These are phyloP conservation scores for Ceratocystis destructans DNA, from an alignment of 2,329 filamentous ascomycete genomes.

Conservation along the genomic window DNA sequence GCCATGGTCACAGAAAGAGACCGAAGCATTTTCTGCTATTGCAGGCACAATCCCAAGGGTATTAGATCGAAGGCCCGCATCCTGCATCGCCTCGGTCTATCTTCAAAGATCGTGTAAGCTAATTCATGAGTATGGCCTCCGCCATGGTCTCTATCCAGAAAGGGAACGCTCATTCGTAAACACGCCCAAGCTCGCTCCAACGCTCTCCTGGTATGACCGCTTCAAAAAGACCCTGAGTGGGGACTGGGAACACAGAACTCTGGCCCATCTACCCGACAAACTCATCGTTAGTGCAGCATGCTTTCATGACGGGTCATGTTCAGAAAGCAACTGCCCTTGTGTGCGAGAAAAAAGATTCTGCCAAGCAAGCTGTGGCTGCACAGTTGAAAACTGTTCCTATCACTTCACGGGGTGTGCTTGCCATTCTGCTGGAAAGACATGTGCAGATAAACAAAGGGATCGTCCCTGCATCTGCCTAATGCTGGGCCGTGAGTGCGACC, in stretches of 20 bases:
- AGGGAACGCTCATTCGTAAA: not conserved
- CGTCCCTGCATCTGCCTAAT: conserved; percentile 55
- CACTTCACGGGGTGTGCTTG: conserved; percentile 58
- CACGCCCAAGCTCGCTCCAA: conserved; percentile 25
- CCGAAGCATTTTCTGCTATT: conserved; percentile 1
- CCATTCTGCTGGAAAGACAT: conserved; percentile 44
- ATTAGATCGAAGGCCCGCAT: conserved; percentile 7
- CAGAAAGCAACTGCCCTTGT: conserved; percentile 47
- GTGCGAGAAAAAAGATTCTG: conserved; percentile 49
- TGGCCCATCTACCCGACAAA: conserved; percentile 41
- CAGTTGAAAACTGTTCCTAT: conserved; percentile 43
- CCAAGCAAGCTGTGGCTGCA: conserved; percentile 57
- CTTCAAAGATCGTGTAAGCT: conserved; percentile 15
- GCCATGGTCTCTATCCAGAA: not conserved
- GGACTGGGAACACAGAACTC: conserved; percentile 43
- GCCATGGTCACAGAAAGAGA: conserved; percentile 2
- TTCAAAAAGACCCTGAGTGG: conserved; percentile 39
- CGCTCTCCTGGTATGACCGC: conserved; percentile 43
- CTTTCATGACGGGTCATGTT: conserved; percentile 55
- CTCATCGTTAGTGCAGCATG: conserved; percentile 51
- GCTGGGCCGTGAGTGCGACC: conserved; percentile 68
- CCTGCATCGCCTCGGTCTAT: conserved; percentile 17
- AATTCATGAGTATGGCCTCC: conserved; percentile 1
- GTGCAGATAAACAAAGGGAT: conserved; percentile 41
- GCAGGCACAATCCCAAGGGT: conserved; percentile 13